Evolutionary conservation across 192 early-diverging fungal genomes (phyloP), one percentile per base, ranked within the genome.

Genomic region (Phlyctochytrium bullatum): DNA sequence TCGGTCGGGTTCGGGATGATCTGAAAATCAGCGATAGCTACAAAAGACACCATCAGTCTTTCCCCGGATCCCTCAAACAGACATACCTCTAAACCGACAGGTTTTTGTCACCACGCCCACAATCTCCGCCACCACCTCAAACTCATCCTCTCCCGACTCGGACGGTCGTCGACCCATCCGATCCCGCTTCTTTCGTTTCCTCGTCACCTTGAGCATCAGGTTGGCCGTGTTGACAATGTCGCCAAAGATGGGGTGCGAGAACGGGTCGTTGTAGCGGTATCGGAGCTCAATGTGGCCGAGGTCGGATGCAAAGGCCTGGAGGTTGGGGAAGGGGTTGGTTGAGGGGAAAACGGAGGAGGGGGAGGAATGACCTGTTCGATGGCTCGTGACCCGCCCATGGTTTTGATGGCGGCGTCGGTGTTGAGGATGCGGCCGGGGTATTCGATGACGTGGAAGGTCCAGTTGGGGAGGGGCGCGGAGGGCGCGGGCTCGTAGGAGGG

Each of bases 11-110:
- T 72, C n/a, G 80, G 69, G 14, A 80, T 2, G 40, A 73, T 79
- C 64, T 90, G 88, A 67, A 71, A 89, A 67, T 90, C 88, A 0
- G 86, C 83, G 57, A 89, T 67, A 17, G 71, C 88, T 88, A 27
- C 32, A 14, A 6, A 14, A 10, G 10, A 47, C 6, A 47, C 20
- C 40, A 20, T 47, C 20, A 47, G 40, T 47, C 6, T 47, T 47
- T 6, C 40, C 40, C 10, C 10, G 27, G 40, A 50, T 34, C 1
- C 17, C 35, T 10, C 58, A 20, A 31, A 2, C 25, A 0, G n/a
- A 50, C 62, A 27, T 73, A 88, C 88, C 81, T 80, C 88, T 61
- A 64, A 89, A 90, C 6, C 88, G 75, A 50, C 79, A 77, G 14
- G 88, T 88, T 40, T 87, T 85, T 12, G 69, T 74, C 1, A 85